Base-by-base conservation (phyloP, 2,329 filamentous ascomycete species). In the Epichloe sp. region DNA sequence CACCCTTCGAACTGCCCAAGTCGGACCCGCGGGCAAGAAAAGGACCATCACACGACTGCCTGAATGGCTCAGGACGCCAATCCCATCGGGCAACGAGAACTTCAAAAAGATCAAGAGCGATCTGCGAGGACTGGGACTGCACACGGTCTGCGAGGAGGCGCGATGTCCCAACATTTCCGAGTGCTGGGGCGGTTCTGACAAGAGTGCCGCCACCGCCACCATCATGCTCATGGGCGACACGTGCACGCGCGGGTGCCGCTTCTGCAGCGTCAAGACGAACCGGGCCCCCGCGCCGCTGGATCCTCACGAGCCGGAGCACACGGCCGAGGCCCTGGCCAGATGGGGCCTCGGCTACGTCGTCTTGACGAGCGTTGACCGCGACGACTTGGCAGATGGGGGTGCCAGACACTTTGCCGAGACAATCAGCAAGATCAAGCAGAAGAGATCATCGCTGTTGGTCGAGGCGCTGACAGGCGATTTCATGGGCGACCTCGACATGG, bases 151-250 rank as follows among this genome's bases (percentile, higher is more conserved):
- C 69, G 93, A 98, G 71, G 93, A 98, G 72, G 93, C 93, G 1
- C 82, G 89, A 57, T 98, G 93, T 69, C 93, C 93, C 54, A 98
- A 98, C 69, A 95, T 98, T 54, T 89, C 86, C 56, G 91, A 97
- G 66, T 98, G 93, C 74, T 98, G 93, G 93, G 93, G 93, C 55
- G 93, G 93, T 36, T 82, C 77, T 63, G 81, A 85, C 66, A 95
- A 95, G 73, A 84, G 82, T 57, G 85, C 88, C 26, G 93, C 93
- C 4, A 98, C 93, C 35, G 93, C 93, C 2, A 98, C 93, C 11
- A 97, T 98, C 68, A 98, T 98, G 93, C 74, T 98, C 46, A 97
- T 97, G 90, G 93, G 93, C 57, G 93, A 98, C 68, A 97, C 91
- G 8, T 98, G 93, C 70, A 98, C 93, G 17, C 80, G 93, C 54